Percentiles rank a stretch among this genome's conserved stretches.
These are phyloP conservation scores for Colletotrichum gigasporum DNA, from an alignment of 2,329 filamentous ascomycete genomes.

Conservation along the genomic window DNA sequence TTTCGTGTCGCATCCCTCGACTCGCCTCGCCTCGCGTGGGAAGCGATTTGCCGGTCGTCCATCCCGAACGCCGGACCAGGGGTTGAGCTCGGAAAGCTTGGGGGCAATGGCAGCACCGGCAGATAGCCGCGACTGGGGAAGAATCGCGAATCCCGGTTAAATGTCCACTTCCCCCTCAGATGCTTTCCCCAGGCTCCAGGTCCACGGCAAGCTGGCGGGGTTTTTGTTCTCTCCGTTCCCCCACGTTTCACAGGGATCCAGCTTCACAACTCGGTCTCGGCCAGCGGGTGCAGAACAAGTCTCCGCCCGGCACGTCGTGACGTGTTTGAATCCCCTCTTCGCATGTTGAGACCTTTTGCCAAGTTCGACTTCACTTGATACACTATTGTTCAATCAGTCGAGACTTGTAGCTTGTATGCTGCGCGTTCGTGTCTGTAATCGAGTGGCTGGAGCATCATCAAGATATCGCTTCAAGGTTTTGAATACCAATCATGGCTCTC, in stretches of 20 bases:
- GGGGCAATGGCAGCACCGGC: no score
- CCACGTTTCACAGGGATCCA: slow-evolving; percentile 11
- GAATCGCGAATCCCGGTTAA: no score
- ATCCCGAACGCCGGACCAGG: no score
- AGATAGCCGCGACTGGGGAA: no score
- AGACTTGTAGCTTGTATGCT: neutral
- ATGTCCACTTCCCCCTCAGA: neutral
- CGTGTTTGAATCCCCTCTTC: neutral
- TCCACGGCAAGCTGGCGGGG: neutral
- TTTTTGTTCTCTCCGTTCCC: neutral
- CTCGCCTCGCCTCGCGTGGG: no score
- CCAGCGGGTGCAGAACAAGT: neutral
- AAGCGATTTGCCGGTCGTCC: no score
- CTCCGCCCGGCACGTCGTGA: neutral
- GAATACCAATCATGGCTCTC: slow-evolving; percentile 2
- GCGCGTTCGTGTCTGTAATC: no score
- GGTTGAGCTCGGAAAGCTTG: no score
- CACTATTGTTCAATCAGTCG: neutral
- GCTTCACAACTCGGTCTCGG: neutral
- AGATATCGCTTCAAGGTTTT: neutral
- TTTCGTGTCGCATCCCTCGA: no score
- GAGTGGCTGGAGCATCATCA: no score
- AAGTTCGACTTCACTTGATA: neutral
- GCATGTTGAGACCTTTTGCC: neutral
- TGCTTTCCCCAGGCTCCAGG: neutral